These are phyloP conservation scores for Didymella arachidicola DNA, from an alignment of 2,329 filamentous ascomycete genomes.

Conservation along the genomic window DNA sequence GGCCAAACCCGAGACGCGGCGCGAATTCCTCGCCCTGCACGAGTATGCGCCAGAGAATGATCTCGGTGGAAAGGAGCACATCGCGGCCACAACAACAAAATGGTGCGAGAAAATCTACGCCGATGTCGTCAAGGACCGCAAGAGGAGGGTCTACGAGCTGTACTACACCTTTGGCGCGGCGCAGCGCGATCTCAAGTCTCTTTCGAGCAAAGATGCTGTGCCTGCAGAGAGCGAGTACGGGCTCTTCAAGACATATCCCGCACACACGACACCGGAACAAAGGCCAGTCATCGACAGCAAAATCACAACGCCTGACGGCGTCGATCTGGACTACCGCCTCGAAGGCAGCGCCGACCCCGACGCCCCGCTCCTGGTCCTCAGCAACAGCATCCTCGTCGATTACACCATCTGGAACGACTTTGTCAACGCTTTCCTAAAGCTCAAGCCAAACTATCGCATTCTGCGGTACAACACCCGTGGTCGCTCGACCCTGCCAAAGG, in stretches of 20 bases:
- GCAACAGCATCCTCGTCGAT: slow-evolving; percentile 81
- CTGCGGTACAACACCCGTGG: slow-evolving; percentile 82
- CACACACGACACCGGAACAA: slow-evolving; percentile 38
- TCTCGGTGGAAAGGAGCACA: slow-evolving; percentile 69
- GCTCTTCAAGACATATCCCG: slow-evolving; percentile 63
- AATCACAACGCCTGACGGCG: slow-evolving; percentile 72
- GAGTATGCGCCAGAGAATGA: slow-evolving; percentile 75
- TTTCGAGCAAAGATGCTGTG: slow-evolving; percentile 59
- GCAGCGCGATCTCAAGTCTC: slow-evolving; percentile 70
- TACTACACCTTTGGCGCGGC: slow-evolving; percentile 83
- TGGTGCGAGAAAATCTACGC: slow-evolving; percentile 67
- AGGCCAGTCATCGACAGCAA: slow-evolving; percentile 69
- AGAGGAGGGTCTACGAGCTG: slow-evolving; percentile 70
- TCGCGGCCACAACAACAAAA: slow-evolving; percentile 68
- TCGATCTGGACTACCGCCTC: slow-evolving; percentile 74
- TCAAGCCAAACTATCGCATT: slow-evolving; percentile 71
- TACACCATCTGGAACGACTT: slow-evolving; percentile 83
- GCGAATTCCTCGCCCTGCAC: slow-evolving; percentile 71
- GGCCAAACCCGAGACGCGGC: slow-evolving; percentile 49
- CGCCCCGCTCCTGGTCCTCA: slow-evolving; percentile 77
- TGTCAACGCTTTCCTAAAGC: slow-evolving; percentile 65
- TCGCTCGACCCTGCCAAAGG: slow-evolving; percentile 59
- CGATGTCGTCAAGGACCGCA: slow-evolving; percentile 65
- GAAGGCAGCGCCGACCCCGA: slow-evolving; percentile 73
- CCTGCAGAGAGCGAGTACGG: slow-evolving; percentile 62